Conservation (phyloP, 2,329 filamentous ascomycete genomes). For the Juglanconis juglandina region DNA sequence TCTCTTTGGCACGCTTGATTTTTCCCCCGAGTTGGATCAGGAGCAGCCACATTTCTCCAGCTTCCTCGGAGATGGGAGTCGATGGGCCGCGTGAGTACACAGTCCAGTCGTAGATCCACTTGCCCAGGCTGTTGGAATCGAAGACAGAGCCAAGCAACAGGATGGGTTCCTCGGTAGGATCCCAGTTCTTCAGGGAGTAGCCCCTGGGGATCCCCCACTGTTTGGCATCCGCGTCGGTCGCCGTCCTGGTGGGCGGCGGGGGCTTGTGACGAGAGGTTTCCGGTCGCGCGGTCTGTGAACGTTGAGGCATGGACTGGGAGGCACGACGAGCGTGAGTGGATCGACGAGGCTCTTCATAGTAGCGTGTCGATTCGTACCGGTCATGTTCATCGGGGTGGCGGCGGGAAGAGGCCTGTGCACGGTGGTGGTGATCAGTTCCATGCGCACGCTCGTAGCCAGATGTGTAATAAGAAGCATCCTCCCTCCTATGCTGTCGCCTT, state of each 20-base stretch:
- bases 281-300: slow-evolving; percentile 51
- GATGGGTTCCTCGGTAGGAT: slow-evolving; percentile 89
- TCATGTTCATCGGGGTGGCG: slow-evolving; percentile 31
- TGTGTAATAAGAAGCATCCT: slow-evolving; percentile 32
- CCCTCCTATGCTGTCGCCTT: slow-evolving; percentile 32
- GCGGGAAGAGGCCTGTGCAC: slow-evolving; percentile 41
- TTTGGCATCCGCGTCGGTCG: slow-evolving; percentile 58
- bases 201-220: slow-evolving; percentile 76
- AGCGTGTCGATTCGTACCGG: slow-evolving; percentile 42
- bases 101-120: slow-evolving; percentile 99
- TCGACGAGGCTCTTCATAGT: slow-evolving; percentile 35
- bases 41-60: slow-evolving; percentile 91
- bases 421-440: slow-evolving; percentile 58
- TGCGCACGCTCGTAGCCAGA: slow-evolving; percentile 48
- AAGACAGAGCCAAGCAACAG: slow-evolving; percentile 93
- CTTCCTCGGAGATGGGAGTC: slow-evolving; percentile 83
- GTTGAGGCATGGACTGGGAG: slow-evolving; percentile 48
- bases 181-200: slow-evolving; percentile 98
- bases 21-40: slow-evolving; percentile 93
- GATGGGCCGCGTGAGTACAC: slow-evolving; percentile 81
- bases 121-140: slow-evolving; percentile 93
- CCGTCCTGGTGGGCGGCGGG: slow-evolving; percentile 33
- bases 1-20: slow-evolving; percentile 84
- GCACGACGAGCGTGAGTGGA: slow-evolving; percentile 43
- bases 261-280: slow-evolving; percentile 39